phyloP scores from a whole-genome alignment of 768 basidiomycete species.

The Suillus variegatus region DNA sequence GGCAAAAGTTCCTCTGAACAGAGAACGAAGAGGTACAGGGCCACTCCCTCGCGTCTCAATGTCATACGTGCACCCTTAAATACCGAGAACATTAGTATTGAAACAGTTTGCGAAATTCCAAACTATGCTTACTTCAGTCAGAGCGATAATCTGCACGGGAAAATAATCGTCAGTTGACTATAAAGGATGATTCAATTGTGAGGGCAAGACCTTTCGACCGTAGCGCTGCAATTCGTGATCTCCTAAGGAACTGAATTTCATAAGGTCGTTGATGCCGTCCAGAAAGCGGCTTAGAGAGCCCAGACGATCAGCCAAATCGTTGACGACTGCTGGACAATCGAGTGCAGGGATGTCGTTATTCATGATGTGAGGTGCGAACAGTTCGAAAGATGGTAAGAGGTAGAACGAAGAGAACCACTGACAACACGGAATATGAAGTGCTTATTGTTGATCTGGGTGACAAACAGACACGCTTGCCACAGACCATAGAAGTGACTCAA shows the following conservation, averaged over 20 bases:
- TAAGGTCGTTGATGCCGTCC: slow-evolving; percentile 27
- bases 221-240: slow-evolving; percentile 25
- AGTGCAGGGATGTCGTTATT: slow-evolving; percentile 14
- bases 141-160: slow-evolving; percentile 42
- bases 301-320: slow-evolving; percentile 29
- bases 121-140: slow-evolving; percentile 49
- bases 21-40: slow-evolving; percentile 46
- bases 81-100: background rate
- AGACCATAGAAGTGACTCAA: background rate
- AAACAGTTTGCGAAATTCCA: background rate
- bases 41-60: slow-evolving; percentile 42
- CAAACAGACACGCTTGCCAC: background rate
- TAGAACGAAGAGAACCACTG: slow-evolving; percentile 12
- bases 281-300: slow-evolving; percentile 32
- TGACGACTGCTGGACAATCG: slow-evolving; percentile 27
- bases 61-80: slow-evolving; percentile 48
- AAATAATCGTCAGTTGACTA: slow-evolving; percentile 7
- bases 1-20: slow-evolving; percentile 41
- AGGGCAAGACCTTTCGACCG: slow-evolving; percentile 24
- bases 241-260: slow-evolving; percentile 16
- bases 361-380: background rate
- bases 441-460: background rate
- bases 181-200: background rate
- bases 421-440: slow-evolving; percentile 22
- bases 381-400: slow-evolving; percentile 6